Percentiles rank a stretch among this genome's conserved stretches.
phyloP scores from a whole-genome alignment of 352 stramenopile genomes.

The Detonula confervacea region DNA sequence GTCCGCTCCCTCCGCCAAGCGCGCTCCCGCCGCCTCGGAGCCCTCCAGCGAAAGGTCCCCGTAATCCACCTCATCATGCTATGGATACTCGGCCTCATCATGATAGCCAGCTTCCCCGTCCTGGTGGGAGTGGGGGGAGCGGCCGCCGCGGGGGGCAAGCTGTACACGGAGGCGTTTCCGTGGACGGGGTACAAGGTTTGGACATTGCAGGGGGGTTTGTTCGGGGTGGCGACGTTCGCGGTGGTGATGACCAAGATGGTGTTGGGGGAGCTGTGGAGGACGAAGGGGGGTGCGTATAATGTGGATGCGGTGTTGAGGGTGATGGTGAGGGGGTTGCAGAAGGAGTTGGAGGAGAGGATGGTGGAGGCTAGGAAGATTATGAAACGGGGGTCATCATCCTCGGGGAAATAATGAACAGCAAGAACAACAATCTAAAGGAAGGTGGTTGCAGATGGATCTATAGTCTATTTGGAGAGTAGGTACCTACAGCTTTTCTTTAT shows the following conservation, averaged over 20 bases:
- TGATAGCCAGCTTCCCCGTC: constrained; percentile 59
- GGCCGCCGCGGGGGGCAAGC: constrained; percentile 8
- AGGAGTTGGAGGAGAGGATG: constrained; percentile 62
- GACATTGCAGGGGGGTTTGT: constrained; percentile 60
- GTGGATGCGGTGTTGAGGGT: constrained; percentile 62
- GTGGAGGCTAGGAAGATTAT: constrained; percentile 31
- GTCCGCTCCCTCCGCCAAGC: constrained; percentile 61
- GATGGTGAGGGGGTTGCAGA: constrained; percentile 68
- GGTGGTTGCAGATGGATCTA: no score
- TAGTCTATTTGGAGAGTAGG: no score
- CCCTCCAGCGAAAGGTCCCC: constrained; percentile 59
- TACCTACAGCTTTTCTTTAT: no score
- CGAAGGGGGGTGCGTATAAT: constrained; percentile 67
- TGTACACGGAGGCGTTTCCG: not conserved
- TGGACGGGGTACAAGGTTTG: constrained; percentile 29
- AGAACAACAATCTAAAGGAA: no score
- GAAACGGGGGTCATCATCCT: no score
- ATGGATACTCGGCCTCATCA: constrained; percentile 55
- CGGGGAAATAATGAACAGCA: no score
- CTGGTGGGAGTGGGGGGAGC: constrained; percentile 48
- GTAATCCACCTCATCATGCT: constrained; percentile 60
- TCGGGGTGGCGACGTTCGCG: constrained; percentile 61
- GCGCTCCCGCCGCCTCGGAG: constrained; percentile 47
- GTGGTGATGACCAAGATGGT: constrained; percentile 60
- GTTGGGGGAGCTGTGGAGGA: constrained; percentile 50